Conservation (phyloP, 2,329 filamentous ascomycete genomes). For the Phoma sp. region DNA sequence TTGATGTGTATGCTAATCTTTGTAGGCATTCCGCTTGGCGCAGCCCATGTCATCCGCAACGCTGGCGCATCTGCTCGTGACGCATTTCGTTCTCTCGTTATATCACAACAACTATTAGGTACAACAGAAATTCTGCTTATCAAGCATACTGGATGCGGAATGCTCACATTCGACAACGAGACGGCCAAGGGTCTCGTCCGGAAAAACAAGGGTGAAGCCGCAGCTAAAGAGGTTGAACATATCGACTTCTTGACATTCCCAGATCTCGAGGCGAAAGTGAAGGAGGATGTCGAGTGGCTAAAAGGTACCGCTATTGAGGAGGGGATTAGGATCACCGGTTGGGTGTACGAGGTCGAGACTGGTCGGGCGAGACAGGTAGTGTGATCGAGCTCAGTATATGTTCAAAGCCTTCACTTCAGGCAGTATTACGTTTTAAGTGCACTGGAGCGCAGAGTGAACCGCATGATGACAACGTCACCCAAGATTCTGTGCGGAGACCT, state of each 20-base stretch:
- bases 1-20: not conserved
- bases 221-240: constrained; percentile 54
- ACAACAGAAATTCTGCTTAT: constrained; percentile 77
- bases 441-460: no score
- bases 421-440: no score
- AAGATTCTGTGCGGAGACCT: no score
- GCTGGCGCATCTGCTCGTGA: constrained; percentile 68
- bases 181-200: constrained; percentile 64
- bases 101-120: constrained; percentile 80
- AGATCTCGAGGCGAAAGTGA: constrained; percentile 64
- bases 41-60: constrained; percentile 81
- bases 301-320: constrained; percentile 67
- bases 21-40: constrained; percentile 70
- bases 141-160: constrained; percentile 78
- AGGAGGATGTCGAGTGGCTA: constrained; percentile 70
- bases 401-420: no score
- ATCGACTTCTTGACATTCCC: constrained; percentile 72
- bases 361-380: constrained; percentile 65
- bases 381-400: constrained; percentile 9
- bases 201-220: constrained; percentile 64
- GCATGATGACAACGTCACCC: no score
- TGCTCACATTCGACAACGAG: constrained; percentile 72
- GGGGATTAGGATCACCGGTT: constrained; percentile 70
- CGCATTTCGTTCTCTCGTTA: constrained; percentile 75
- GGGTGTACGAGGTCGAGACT: constrained; percentile 80